phyloP scores from a whole-genome alignment of 2,329 filamentous ascomycete species.

The Fusarium musae region DNA sequence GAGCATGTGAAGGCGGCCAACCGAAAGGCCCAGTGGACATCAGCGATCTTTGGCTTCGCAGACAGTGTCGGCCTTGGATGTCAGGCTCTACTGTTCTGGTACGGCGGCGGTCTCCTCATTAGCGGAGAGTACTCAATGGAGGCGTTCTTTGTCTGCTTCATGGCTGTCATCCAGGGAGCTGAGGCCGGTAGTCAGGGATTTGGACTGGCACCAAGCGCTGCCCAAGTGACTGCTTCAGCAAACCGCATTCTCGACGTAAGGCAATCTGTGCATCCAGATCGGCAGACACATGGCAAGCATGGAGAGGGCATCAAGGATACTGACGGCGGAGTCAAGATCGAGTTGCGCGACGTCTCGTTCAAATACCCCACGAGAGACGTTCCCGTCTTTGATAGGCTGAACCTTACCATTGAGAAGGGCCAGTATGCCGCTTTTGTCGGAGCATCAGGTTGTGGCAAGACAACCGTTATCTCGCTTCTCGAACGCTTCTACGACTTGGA shows the following conservation, averaged over 20 bases:
- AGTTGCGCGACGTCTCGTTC: constrained; percentile 67
- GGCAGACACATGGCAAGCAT: accelerated
- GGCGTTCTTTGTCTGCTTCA: constrained; percentile 66
- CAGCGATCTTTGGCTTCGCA: constrained; percentile 49
- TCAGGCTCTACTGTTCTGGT: constrained; percentile 69
- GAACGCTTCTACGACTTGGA: constrained; percentile 76
- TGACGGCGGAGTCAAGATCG: constrained; percentile 64
- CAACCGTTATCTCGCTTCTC: constrained; percentile 73
- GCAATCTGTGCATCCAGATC: constrained; percentile 6
- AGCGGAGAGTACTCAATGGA: constrained; percentile 49
- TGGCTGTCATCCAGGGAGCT: constrained; percentile 62
- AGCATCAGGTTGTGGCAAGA: constrained; percentile 77
- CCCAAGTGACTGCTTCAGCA: constrained; percentile 34
- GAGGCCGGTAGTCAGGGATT: constrained; percentile 50
- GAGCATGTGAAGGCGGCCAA: constrained; percentile 49
- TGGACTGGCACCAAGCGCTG: constrained; percentile 32
- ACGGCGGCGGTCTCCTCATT: constrained; percentile 43
- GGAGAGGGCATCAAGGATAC: constrained; percentile 49
- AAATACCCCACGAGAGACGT: constrained; percentile 68
- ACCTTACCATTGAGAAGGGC: constrained; percentile 72
- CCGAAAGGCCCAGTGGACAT: constrained; percentile 48
- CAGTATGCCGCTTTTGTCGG: constrained; percentile 78
- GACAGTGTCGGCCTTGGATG: constrained; percentile 51
- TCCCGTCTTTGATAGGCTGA: constrained; percentile 68
- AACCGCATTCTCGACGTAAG: constrained; percentile 47